Evolutionary conservation across 225 moss, liverwort and hornwort species (phyloP), one percentile per base, ranked within the genome.

Genomic region (Rhytidiadelphus loreus): DNA sequence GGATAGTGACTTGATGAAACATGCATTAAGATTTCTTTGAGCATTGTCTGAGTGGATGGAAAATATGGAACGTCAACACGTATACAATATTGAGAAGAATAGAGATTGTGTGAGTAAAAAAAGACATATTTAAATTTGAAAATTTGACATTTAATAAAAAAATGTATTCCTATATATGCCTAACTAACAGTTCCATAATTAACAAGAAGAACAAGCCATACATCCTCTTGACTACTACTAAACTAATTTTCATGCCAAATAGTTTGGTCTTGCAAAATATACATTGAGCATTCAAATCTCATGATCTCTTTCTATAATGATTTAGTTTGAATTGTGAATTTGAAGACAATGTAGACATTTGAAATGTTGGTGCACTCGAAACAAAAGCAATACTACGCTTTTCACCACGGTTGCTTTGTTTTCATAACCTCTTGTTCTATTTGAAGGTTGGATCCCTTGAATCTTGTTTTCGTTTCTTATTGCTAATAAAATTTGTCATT

Each of bases 331-430:
- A 73, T 44, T n/a, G n/a, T 70, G 41, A 8, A 70, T 72, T 6
- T 32, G 12, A 32, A 48, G 20, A 48, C 26, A 5, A 26, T 26
- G 41, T 1, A 43, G 1, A 26, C 11, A 28, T 44, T 44, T 0
- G 6, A 44, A 3, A 5, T 0, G 0, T 4, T 2, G 28, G 10
- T 50, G 50, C 11, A 7, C 13, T 52, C 0, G 8, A 35, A 76
- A 2, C 20, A 35, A 35, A 22, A 76, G 8, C 2, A 0, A 0
- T 3, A 13, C 13, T 3, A 35, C 13, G 1, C 21, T 76, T 52
- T 5, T 33, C 33, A 13, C 7, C 3, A 13, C 5, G 0, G 2
- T 25, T 43, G 70, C 71, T 22, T 13, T 33, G 21, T 33, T 52
- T 50, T 35, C 4, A 35, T 22, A 22, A 35, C 52, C 8, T 52